These are phyloP conservation scores for Phaeosphaeria sp. DNA, from an alignment of 2,329 filamentous ascomycete species.

Conservation along the genomic window DNA sequence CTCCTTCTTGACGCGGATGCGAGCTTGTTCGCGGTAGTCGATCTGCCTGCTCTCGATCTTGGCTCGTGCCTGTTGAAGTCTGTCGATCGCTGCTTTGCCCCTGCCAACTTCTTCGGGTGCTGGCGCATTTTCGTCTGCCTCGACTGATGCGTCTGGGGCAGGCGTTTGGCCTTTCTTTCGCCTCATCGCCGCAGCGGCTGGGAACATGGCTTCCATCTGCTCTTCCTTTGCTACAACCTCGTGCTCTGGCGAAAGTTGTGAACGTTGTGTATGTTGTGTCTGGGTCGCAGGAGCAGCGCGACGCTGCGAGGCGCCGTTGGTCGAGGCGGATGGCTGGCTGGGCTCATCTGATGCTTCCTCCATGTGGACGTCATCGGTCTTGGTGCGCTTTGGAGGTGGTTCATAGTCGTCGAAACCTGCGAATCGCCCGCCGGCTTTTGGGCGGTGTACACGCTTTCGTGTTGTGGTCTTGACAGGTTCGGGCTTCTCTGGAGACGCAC, in stretches of 20 bases:
- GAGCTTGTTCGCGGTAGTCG: conserved; percentile 63
- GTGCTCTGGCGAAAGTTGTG: conserved; percentile 43
- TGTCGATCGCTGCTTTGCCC: conserved; percentile 51
- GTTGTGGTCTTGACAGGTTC: conserved; percentile 34
- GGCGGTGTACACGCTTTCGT: conserved; percentile 43
- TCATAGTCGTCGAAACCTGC: conserved; percentile 73
- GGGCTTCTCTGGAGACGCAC: conserved; percentile 14
- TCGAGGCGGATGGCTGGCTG: conserved; percentile 4
- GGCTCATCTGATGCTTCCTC: conserved; percentile 31
- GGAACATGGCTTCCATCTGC: conserved; percentile 75
- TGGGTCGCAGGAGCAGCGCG: conserved; percentile 26
- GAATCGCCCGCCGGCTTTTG: conserved; percentile 63
- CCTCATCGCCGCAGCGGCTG: conserved; percentile 79
- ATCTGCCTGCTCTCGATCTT: conserved; percentile 62
- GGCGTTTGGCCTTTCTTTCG: conserved; percentile 63
- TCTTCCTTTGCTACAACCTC: conserved; percentile 54
- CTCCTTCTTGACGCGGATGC: conserved; percentile 59
- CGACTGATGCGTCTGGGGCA: conserved; percentile 34
- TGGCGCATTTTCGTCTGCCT: conserved; percentile 49
- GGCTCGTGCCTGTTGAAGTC: conserved; percentile 44
- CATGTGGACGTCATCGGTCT: conserved; percentile 34
- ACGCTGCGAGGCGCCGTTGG: conserved; percentile 15
- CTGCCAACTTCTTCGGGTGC: conserved; percentile 23
- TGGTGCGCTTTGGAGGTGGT: conserved; percentile 38
- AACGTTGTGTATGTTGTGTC: conserved; percentile 39